Base-by-base conservation (phyloP, 768 basidiomycete species). In the Termitomyces bulborhizus region DNA sequence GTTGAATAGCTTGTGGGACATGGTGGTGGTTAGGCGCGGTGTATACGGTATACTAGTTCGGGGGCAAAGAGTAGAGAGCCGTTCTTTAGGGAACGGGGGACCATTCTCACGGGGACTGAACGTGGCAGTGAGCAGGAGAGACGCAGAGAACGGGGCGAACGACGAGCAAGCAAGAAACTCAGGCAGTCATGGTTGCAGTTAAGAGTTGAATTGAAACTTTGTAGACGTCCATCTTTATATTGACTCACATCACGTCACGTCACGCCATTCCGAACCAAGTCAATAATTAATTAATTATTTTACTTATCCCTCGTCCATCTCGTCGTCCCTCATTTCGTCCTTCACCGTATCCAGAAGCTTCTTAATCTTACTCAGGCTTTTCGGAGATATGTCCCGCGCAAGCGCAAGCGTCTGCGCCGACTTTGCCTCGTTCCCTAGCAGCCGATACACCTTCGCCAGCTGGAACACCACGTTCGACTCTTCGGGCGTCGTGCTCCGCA, bases 401-500 rank as follows among this genome's bases (percentile, higher is more conserved):
- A 88, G 78, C 31, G 93, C 91, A 58, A 99, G 87, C 71, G 86
- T 79, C 57, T 89, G 85, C 54, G 90, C 88, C 47, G 93, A 86
- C 70, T 90, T 86, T 18, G 81, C 77, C 60, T 83, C 82, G 70
- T 93, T 78, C 36, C 92, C 92, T 53, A 89, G 71, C 61, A 90
- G 76, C 46, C 91, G 84, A 66, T 97, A 98, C 56, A 89, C 86
- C 73, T 88, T 90, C 27, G 94, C 97, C 16, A 99, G 83, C 71
- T 98, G 87, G 81, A 97, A 97, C 56, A 95, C 84, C 54, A 98
- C 90, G 73, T 98, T 98, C 52, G 94, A 88, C 75, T 99, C 97
- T 66, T 94, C 92, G 6, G 96, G 96, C 36, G 94, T 90, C 59
- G 83, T 75, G 67, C 83, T 84, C 61, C 86, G 81, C 51, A 99